These are phyloP conservation scores for Fraxinus pennsylvanica DNA, from an alignment of 257 asterid species.

Conservation along the genomic window DNA sequence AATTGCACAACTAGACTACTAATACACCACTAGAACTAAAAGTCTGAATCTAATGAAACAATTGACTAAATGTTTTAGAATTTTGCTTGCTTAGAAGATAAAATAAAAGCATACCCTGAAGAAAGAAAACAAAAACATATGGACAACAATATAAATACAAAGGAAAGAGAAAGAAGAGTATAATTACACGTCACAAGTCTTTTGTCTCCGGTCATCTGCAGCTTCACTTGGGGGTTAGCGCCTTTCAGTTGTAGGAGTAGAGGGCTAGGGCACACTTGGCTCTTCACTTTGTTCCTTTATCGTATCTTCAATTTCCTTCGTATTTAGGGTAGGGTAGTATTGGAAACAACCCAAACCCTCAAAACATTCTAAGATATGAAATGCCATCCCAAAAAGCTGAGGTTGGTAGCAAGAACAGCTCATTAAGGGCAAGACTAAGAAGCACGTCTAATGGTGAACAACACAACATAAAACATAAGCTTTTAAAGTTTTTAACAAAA, in stretches of 20 bases:
- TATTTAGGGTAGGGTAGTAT: neutral
- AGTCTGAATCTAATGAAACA: neutral
- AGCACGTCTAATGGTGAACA: neutral
- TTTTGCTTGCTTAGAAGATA: neutral
- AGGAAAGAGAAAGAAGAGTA: neutral
- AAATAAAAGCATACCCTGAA: neutral
- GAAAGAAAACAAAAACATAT: neutral
- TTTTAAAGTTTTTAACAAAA: neutral
- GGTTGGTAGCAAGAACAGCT: neutral
- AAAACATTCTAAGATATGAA: neutral
- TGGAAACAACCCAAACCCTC: neutral
- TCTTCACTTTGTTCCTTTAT: neutral
- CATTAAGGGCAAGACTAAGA: neutral
- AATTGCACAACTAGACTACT: neutral
- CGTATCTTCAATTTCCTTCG: neutral
- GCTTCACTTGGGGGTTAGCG: neutral
- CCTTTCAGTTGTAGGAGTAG: neutral
- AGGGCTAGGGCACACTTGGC: neutral
- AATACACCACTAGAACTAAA: neutral
- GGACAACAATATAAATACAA: neutral
- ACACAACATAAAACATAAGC: neutral
- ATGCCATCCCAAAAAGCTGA: neutral
- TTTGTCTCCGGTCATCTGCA: neutral
- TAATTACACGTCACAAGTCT: neutral
- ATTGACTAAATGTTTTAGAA: neutral